Evolutionary conservation across 148 eudicot genomes (phyloP), one percentile per base, ranked within the genome.

Genomic region (Chenopodium suecicum): DNA sequence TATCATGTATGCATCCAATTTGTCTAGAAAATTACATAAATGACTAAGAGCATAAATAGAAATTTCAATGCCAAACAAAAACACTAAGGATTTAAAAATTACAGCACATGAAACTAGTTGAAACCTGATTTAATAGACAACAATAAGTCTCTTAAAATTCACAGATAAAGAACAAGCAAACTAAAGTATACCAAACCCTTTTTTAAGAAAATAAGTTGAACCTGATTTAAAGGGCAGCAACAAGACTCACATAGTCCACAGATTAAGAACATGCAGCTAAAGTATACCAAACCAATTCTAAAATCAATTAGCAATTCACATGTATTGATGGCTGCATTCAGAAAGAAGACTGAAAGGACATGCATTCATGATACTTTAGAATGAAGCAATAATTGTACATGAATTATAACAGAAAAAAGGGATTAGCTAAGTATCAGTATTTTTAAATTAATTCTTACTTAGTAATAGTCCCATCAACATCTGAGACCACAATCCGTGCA

Each of bases 391-490:
- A 13, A 14, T 13, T 56, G 13, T 69, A 79, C 14, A 4, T 37
- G 10, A 60, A 14, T 56, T 37, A 79, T 32, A 7, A 23, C 8
- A 22, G 20, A 23, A 79, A 52, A 62, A 50, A 29, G 27, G n/a
- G 47, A 13, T 79, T 52, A n/a, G 63, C 37, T 27, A 13, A 23
- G 63, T 50, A 44, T 44, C 11, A 73, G 78, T 32, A 62, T 46
- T 23, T 65, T 75, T 64, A 4, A 50, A 81, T 11, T 19, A 76
- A 65, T 41, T 13, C 93, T 79, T 89, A 96, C 99, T 95, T 91
- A 2, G 99, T 96, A 81, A 96, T 96, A 83, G 99, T 96, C 78
- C 99, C 99, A 86, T 96, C 99, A 78, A 96, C 99, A 86, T 96
- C 99, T 70, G 99, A 94, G 47, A 96, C 91, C 82, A 96, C 99